These are phyloP conservation scores for Talaromyces amestolkiae DNA, from an alignment of 2,329 filamentous ascomycete genomes.

Conservation along the genomic window DNA sequence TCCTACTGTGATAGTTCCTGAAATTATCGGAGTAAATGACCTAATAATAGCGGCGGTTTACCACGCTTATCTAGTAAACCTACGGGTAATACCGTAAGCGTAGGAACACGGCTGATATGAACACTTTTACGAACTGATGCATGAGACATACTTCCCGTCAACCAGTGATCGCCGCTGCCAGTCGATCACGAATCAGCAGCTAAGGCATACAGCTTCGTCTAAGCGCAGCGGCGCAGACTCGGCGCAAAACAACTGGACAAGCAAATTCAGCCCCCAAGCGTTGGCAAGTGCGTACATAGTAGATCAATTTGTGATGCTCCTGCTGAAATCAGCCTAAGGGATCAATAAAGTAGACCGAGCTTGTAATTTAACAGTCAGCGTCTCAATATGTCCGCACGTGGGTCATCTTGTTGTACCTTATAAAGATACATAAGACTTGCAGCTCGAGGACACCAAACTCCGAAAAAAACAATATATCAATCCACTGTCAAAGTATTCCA, in stretches of 20 bases:
- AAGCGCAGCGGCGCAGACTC: not conserved
- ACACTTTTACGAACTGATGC: not conserved
- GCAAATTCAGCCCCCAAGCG: not conserved
- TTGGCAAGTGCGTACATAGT: no score
- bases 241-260: not conserved
- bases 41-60: no score
- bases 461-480: not conserved
- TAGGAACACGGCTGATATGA: not conserved
- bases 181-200: not conserved
- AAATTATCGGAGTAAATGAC: no score
- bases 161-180: not conserved
- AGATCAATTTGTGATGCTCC: not conserved
- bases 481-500: not conserved
- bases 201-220: not conserved
- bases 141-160: not conserved
- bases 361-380: not conserved
- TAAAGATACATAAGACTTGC: not conserved
- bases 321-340: not conserved
- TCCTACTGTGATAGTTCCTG: no score
- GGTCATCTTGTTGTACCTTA: no score
- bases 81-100: not conserved
- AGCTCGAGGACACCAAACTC: not conserved
- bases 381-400: not conserved
- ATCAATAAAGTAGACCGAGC: not conserved
- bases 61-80: no score